Evolutionary conservation across 768 basidiomycete species (phyloP).

Genomic region (Naematelia aurantialba): DNA sequence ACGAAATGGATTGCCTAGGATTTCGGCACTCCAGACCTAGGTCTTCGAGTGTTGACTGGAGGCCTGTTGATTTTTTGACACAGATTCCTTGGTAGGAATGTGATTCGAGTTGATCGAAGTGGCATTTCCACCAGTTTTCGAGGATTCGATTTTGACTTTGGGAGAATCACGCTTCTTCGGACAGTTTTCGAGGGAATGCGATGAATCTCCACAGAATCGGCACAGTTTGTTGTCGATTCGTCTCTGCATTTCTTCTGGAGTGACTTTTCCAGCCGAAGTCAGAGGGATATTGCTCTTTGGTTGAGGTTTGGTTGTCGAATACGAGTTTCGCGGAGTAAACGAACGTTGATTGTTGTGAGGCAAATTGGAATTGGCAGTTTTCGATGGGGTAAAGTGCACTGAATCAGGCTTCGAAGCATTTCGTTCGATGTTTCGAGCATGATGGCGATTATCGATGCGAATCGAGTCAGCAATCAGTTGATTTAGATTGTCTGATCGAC

Average conservation of each 20-base stretch:
- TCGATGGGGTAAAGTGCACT: not conserved
- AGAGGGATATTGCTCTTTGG: not conserved
- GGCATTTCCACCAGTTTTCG: no score
- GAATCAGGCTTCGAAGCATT: not conserved
- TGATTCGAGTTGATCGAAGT: no score
- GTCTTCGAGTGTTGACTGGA: no score
- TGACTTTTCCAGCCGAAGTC: slow-evolving; percentile 1
- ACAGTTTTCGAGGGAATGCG: not conserved
- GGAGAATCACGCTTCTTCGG: not conserved
- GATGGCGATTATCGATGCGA: not conserved
- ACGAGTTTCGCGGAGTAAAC: not conserved
- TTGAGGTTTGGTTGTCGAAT: not conserved
- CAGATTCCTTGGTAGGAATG: no score
- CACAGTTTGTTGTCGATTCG: slow-evolving; percentile 2
- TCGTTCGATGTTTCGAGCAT: not conserved
- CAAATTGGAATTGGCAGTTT: not conserved
- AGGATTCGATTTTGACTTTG: no score
- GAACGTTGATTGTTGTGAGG: not conserved
- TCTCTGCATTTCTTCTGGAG: not conserved
- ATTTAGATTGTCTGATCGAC: not conserved
- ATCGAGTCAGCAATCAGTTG: not conserved
- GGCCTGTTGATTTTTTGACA: no score
- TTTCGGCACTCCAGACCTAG: not conserved
- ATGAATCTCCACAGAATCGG: not conserved
- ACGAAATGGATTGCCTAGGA: not conserved